Percentiles rank a stretch among this genome's conserved stretches.
Evolutionary conservation across 1,139 yeast species (phyloP).

Genomic region (Pichia inconspicua): DNA sequence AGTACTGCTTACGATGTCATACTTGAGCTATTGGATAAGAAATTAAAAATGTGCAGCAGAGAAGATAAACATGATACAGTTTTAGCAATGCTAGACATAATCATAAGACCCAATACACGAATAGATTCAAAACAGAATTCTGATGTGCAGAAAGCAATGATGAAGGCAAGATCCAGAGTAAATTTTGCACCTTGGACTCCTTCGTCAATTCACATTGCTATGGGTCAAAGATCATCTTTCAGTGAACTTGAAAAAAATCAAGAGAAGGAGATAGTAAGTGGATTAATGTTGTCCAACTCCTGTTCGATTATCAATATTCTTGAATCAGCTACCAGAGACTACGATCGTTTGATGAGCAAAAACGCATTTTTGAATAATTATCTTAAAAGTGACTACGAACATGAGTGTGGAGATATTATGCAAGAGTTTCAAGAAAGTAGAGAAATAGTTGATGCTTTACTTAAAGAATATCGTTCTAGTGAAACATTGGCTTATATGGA

Average conservation of each 20-base stretch:
- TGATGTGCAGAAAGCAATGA: slow-evolving; percentile 64
- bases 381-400: slow-evolving; percentile 38
- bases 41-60: slow-evolving; percentile 65
- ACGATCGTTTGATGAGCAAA: slow-evolving; percentile 69
- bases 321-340: slow-evolving; percentile 62
- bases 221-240: slow-evolving; percentile 69
- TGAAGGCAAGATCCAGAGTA: slow-evolving; percentile 71
- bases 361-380: slow-evolving; percentile 84
- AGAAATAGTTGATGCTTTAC: slow-evolving; percentile 58
- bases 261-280: slow-evolving; percentile 38
- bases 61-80: slow-evolving; percentile 41
- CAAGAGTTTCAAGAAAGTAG: slow-evolving; percentile 77
- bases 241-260: slow-evolving; percentile 19
- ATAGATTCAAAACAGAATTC: slow-evolving; percentile 37
- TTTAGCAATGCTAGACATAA: slow-evolving; percentile 64
- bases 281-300: slow-evolving; percentile 72
- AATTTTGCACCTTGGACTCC: slow-evolving; percentile 86
- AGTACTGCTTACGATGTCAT: slow-evolving; percentile 81
- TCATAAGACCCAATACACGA: slow-evolving; percentile 52
- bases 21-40: slow-evolving; percentile 72
- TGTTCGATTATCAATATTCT: slow-evolving; percentile 64
- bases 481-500: slow-evolving; percentile 49
- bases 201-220: slow-evolving; percentile 69
- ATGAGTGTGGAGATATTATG: slow-evolving; percentile 47
- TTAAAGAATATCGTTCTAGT: slow-evolving; percentile 65